Evolutionary conservation across 2,329 filamentous ascomycete species (phyloP), one percentile per base, ranked within the genome.

Genomic region (Helicocarpus griseus): DNA sequence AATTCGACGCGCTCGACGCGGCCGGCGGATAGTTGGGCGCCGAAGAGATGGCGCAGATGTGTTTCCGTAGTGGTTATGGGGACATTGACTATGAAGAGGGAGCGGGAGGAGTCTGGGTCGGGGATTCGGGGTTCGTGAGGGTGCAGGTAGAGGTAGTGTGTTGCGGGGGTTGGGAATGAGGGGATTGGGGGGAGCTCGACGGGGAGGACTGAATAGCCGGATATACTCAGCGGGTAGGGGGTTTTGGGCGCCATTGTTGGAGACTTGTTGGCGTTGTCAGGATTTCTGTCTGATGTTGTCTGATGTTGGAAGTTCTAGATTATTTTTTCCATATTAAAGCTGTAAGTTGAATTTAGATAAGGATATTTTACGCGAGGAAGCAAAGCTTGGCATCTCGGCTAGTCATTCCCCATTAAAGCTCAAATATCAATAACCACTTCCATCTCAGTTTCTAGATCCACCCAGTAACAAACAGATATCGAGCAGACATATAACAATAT

Each of bases 61-160:
- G 75, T 68, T 52, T 88, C 83, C 4, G 88, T 94, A 53, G 88
- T 84, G 64, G 96, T 90, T 56, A 85, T 76, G 5, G 93, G 93
- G 0, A 94, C 73, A 62, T 98, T 97, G 57, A 90, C 86, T n/a
- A 95, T 66, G 69, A 95, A 98, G 17, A 98, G 77, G 55, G 87
- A 89, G 60, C 90, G 83, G 14, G 81, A 73, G 60, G 91, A 86
- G 67, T 86, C 79, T 50, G 79, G 75, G 6, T 85, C 86, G 13
- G 87, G 82, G 38, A 87, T 78, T 70, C 86, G 88, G 54, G 91
- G 89, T 43, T 83, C 78, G 69, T 97, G 90, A 51, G 82, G 82
- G 58, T 88, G 87, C 51, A 97, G 72, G 72, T 95, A 95, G 61
- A 97, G 75, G 69, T 90, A 88, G 72, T 97, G 93, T 47, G 80